Evolutionary conservation across 805 yeast genomes (phyloP), one percentile per base, ranked within the genome.

Genomic region (Saccharomycopsis synnaedendra): DNA sequence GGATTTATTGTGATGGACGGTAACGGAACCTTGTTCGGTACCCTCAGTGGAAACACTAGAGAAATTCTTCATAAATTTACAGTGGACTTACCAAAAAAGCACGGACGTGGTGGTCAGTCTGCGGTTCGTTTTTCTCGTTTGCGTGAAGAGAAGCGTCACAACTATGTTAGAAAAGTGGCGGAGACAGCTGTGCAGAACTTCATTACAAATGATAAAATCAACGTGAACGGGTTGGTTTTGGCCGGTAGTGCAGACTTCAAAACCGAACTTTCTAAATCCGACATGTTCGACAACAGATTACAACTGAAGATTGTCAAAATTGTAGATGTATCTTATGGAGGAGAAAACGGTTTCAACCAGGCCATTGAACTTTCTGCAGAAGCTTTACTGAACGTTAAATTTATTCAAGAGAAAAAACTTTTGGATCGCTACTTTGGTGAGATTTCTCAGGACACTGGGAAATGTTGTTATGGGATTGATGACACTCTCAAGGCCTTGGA

Each of bases 31-130:
- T 72, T 93, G 56, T 93, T 93, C 58, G 99, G 99, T 68, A 76
- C 94, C 19, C 79, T 93, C 48, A 80, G 94, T 41, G 99, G 99
- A 65, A 93, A 93, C 71, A 89, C 96, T 42, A 83, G 98, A 73
- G 96, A 93, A 54, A 86, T 93, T 41, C 73, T 93, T 62, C 96
- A 90, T 68, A 93, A 93, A 68, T 93, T 93, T 69, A 84, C 88
- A 1, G 99, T 93, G 48, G 99, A 93, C 67, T 74, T 93, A 60
- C 99, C 99, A 60, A 93, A 93, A 74, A 93, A 93, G 86, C 98
- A 93, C 75, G 98, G 98, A 62, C 85, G 98, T 77, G 98, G 98
- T 85, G 98, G 98, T 83, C 98, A 93, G 73, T 93, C 99, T 54
- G 98, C 99, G 41, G 65, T 93, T 58, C 97, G 99, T 86, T 93